Evolutionary conservation across 2,329 filamentous ascomycete genomes (phyloP).

Genomic region (Colletotrichum tanaceti): DNA sequence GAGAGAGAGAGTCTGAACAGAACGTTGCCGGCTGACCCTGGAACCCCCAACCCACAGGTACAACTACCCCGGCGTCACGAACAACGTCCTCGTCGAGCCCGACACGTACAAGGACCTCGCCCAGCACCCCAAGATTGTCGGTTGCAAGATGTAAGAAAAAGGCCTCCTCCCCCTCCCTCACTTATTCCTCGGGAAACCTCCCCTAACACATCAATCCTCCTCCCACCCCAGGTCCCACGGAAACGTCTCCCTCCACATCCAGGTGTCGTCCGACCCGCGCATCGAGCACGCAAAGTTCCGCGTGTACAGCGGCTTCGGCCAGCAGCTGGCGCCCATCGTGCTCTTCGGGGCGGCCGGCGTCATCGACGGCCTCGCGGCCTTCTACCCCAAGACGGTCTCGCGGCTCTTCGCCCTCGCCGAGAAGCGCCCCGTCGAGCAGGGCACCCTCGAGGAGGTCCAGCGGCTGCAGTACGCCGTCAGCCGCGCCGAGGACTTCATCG

Average conservation of each 20-base stretch:
- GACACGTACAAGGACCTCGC: constrained; percentile 69
- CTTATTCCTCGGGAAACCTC: no score
- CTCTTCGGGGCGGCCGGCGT: constrained; percentile 72
- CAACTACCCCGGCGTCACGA: constrained; percentile 73
- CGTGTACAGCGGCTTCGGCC: constrained; percentile 74
- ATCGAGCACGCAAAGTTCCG: constrained; percentile 72
- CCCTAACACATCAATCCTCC: not conserved
- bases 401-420: constrained; percentile 63
- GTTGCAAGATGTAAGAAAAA: constrained; percentile 71
- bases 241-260: constrained; percentile 72
- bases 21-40: not conserved
- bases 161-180: no score
- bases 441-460: constrained; percentile 63
- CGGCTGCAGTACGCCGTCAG: constrained; percentile 71
- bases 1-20: not conserved
- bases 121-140: constrained; percentile 73
- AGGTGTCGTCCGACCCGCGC: constrained; percentile 69
- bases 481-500: constrained; percentile 71
- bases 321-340: constrained; percentile 73
- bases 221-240: constrained; percentile 65
- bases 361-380: constrained; percentile 73
- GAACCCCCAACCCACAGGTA: constrained; percentile 54
- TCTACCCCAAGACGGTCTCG: constrained; percentile 72
- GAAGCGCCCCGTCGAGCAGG: constrained; percentile 52
- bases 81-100: constrained; percentile 69